phyloP scores from a whole-genome alignment of 2,329 filamentous ascomycete species.

The Pseudogymnoascus sp. region DNA sequence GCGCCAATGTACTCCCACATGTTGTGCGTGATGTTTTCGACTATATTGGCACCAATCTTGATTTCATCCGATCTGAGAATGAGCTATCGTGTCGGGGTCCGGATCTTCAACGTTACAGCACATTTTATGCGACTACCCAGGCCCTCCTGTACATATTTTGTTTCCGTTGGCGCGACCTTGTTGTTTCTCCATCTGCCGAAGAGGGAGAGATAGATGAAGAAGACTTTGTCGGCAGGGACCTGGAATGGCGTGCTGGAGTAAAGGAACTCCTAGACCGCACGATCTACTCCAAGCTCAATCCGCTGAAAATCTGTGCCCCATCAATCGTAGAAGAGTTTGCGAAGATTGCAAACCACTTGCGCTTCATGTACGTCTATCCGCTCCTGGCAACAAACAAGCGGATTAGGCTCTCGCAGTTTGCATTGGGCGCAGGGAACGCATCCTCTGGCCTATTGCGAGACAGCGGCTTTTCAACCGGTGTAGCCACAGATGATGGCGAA shows the following conservation, averaged over 20 bases:
- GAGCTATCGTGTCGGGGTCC: constrained; percentile 71
- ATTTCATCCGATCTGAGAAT: constrained; percentile 62
- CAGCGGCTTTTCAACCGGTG: constrained; percentile 45
- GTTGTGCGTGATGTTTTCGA: constrained; percentile 77
- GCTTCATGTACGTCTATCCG: constrained; percentile 82
- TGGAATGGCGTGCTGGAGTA: constrained; percentile 67
- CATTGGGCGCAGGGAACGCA: constrained; percentile 41
- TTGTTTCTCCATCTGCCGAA: constrained; percentile 50
- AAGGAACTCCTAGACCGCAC: constrained; percentile 66
- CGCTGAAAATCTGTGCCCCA: constrained; percentile 87
- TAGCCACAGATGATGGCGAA: constrained; percentile 30
- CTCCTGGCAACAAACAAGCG: constrained; percentile 89
- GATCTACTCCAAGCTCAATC: constrained; percentile 84
- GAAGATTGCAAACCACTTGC: constrained; percentile 73
- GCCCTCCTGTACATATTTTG: constrained; percentile 73
- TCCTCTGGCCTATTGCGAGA: constrained; percentile 41
- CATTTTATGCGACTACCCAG: constrained; percentile 63
- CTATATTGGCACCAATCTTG: constrained; percentile 68
- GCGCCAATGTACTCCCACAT: constrained; percentile 66
- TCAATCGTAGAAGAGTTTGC: constrained; percentile 88
- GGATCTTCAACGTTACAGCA: constrained; percentile 59
- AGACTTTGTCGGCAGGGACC: constrained; percentile 60
- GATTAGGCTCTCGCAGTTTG: constrained; percentile 65
- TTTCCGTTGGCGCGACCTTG: constrained; percentile 92
- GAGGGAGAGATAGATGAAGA: constrained; percentile 53